Evolutionary conservation across 345 rosid genomes (phyloP).

Genomic region (Citrus sp.): DNA sequence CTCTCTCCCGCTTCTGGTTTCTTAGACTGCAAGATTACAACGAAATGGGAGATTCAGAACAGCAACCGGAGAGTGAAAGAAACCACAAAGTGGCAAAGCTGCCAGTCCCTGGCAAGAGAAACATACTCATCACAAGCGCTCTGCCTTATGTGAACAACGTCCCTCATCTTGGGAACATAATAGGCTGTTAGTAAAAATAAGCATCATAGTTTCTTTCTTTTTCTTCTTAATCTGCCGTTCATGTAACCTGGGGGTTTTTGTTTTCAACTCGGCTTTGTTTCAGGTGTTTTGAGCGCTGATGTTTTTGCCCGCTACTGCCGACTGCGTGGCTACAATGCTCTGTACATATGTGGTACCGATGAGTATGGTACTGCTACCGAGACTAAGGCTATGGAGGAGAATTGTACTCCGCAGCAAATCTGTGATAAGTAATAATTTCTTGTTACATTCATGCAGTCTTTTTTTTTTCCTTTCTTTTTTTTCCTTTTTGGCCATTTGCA

Average conservation of each 20-base stretch:
- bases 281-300: constrained; percentile 36
- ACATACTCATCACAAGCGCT: constrained; percentile 37
- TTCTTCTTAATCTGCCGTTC: not conserved
- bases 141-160: constrained; percentile 41
- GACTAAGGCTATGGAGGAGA: constrained; percentile 39
- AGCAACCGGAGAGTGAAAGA: not conserved
- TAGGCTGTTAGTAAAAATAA: constrained; percentile 10
- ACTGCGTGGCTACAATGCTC: constrained; percentile 30
- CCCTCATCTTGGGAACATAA: constrained; percentile 41
- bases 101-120: constrained; percentile 32
- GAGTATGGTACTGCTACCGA: constrained; percentile 42
- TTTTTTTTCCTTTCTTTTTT: no score
- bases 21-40: not conserved
- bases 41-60: not conserved
- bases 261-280: not conserved
- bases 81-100: constrained; percentile 5
- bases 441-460: not conserved
- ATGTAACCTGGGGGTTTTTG: not conserved
- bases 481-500: no score
- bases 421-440: constrained; percentile 29
- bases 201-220: not conserved
- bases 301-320: constrained; percentile 40
- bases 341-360: constrained; percentile 36
- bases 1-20: no score
- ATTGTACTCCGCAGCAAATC: constrained; percentile 29